These are phyloP conservation scores for Phaffia australis DNA, from an alignment of 768 basidiomycete species.

Conservation along the genomic window DNA sequence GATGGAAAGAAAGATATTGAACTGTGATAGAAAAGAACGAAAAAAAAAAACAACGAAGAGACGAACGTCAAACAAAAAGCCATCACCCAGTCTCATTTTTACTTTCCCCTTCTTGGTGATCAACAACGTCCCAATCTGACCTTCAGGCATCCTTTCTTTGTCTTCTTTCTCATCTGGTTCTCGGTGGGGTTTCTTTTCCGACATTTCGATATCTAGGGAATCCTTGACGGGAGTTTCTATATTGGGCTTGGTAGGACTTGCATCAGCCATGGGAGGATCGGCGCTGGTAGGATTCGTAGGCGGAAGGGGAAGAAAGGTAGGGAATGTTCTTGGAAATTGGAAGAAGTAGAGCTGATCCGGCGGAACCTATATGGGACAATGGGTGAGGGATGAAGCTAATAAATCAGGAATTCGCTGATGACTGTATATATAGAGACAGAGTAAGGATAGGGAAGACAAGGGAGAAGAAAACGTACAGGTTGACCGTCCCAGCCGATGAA, in stretches of 20 bases:
- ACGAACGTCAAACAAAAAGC: conserved; percentile 25
- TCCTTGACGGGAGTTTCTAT: background rate
- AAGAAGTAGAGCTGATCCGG: conserved; percentile 25
- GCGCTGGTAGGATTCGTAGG: background rate
- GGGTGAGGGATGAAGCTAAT: background rate
- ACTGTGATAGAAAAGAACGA: background rate
- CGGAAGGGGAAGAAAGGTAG: conserved; percentile 13
- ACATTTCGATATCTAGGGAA: background rate
- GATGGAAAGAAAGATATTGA: background rate
- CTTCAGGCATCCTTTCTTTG: conserved; percentile 17
- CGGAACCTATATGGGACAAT: conserved; percentile 4
- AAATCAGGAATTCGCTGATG: too few relatives aligned
- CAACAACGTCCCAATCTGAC: conserved; percentile 24
- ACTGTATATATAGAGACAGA: too few relatives aligned
- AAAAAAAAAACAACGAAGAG: background rate
- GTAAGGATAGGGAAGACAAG: background rate
- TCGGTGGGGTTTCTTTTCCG: background rate
- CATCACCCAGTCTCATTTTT: conserved; percentile 25
- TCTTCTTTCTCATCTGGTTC: conserved; percentile 8
- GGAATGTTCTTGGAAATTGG: conserved; percentile 25
- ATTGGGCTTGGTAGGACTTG: background rate
- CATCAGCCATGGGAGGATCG: background rate
- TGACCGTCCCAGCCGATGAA: conserved; percentile 25
- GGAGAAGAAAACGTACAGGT: conserved; percentile 6
- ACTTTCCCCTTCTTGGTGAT: conserved; percentile 23